Conservation (phyloP, 768 basidiomycete genomes). For the Heimioporus sp. region DNA sequence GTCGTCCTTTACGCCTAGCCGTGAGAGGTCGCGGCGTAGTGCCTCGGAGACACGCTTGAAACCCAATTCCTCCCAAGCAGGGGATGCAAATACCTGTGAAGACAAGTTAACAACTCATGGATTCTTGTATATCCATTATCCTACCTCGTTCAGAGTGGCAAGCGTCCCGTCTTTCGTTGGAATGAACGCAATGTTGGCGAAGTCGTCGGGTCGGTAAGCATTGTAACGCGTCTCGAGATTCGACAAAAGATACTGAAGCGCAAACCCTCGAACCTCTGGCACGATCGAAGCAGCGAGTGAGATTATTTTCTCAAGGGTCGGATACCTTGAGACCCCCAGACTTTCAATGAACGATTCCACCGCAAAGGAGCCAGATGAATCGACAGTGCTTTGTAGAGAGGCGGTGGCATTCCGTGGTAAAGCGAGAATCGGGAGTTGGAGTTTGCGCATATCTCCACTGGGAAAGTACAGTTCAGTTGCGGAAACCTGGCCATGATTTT, state of each 20-base stretch:
- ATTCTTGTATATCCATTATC: neutral
- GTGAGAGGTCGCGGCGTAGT: slow-evolving; percentile 5
- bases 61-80: slow-evolving; percentile 7
- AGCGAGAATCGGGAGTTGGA: slow-evolving; percentile 76
- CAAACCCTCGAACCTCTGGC: neutral
- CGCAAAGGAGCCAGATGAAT: neutral
- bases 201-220: slow-evolving; percentile 11
- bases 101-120: neutral
- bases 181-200: slow-evolving; percentile 9
- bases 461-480: slow-evolving; percentile 78
- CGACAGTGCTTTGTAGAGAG: neutral
- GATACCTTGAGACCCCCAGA: slow-evolving; percentile 2
- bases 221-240: slow-evolving; percentile 9
- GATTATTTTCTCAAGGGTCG: slow-evolving; percentile 6
- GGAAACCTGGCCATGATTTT: neutral
- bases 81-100: slow-evolving; percentile 7
- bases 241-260: slow-evolving; percentile 11
- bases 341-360: neutral
- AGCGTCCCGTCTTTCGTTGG: slow-evolving; percentile 7
- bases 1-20: slow-evolving; percentile 10
- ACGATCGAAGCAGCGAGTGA: slow-evolving; percentile 4
- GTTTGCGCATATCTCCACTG: slow-evolving; percentile 54
- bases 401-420: neutral
- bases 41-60: slow-evolving; percentile 3
- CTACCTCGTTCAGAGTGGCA: slow-evolving; percentile 10